These are phyloP conservation scores for Globisporangium middletonii DNA, from an alignment of 352 stramenopile species.

Conservation along the genomic window DNA sequence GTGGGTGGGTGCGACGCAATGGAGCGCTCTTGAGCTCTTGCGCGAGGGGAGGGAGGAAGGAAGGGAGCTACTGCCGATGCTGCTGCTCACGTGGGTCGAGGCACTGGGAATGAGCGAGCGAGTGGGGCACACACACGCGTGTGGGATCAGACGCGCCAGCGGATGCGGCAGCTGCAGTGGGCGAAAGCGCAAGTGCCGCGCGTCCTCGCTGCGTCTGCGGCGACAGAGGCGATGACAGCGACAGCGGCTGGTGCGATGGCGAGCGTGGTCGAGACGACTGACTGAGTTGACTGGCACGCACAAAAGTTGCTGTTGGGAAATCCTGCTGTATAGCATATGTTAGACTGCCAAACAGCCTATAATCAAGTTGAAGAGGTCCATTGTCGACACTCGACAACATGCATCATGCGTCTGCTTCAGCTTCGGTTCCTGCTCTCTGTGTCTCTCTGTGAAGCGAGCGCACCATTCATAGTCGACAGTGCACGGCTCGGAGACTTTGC, in stretches of 20 bases:
- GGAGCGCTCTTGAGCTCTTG: neutral
- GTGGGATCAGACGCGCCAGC: neutral
- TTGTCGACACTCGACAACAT: neutral
- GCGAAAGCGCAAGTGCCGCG: constrained; percentile 2
- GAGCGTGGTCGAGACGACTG: too few relatives aligned
- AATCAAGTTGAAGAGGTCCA: neutral
- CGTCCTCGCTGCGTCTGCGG: neutral
- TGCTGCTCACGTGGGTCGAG: neutral
- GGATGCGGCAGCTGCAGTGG: neutral
- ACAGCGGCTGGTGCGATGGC: too few relatives aligned
- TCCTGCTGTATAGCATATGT: neutral
- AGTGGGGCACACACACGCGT: neutral
- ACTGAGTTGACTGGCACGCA: neutral
- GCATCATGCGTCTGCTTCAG: too few relatives aligned
- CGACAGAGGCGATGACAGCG: neutral
- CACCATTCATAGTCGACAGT: too few relatives aligned
- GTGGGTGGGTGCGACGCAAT: neutral
- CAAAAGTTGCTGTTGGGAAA: constrained; percentile 1
- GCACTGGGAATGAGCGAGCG: neutral
- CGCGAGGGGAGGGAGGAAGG: neutral
- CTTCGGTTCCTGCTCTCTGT: too few relatives aligned
- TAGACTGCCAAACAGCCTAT: neutral
- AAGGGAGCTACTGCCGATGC: neutral
- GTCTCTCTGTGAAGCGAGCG: too few relatives aligned
- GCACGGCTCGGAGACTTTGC: too few relatives aligned